Percentiles rank a stretch among this genome's conserved stretches.
Evolutionary conservation across 176 grass and related monocot genomes (phyloP).

Genomic region (Cymbopogon citratus): DNA sequence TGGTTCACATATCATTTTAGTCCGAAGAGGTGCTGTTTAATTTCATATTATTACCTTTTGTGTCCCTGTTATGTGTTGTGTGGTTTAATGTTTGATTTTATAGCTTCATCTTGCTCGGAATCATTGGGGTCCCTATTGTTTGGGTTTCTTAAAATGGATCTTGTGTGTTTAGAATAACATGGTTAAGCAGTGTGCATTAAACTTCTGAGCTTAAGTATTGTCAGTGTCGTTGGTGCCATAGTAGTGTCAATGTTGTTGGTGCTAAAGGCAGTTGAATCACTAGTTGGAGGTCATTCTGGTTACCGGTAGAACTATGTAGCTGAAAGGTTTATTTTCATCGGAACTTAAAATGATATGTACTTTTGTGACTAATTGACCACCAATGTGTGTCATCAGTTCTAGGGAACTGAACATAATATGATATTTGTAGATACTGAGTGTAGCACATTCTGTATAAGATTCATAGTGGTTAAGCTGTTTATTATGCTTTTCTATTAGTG

Average conservation of each 20-base stretch:
- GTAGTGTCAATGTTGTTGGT: background rate
- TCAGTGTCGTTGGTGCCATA: background rate
- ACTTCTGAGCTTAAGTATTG: background rate
- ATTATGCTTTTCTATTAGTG: background rate
- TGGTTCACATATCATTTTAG: slow-evolving; percentile 21
- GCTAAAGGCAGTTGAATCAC: background rate
- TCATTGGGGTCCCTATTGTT: background rate
- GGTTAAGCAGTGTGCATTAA: background rate
- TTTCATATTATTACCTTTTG: background rate
- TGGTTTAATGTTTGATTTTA: background rate
- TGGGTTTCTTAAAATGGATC: background rate
- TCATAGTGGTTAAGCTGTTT: background rate
- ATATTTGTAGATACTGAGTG: background rate
- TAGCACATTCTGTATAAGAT: background rate
- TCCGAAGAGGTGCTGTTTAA: slow-evolving; percentile 22
- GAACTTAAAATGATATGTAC: background rate
- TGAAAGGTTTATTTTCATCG: background rate
- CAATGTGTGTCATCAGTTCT: background rate
- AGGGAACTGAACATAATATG: background rate
- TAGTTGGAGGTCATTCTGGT: background rate
- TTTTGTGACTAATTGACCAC: background rate
- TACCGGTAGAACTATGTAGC: background rate
- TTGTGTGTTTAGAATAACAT: background rate
- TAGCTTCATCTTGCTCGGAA: background rate
- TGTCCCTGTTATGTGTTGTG: background rate